Percentiles rank a stretch among this genome's conserved stretches.
These are phyloP conservation scores for Brassica nigra DNA, from an alignment of 345 rosid genomes.

Conservation along the genomic window DNA sequence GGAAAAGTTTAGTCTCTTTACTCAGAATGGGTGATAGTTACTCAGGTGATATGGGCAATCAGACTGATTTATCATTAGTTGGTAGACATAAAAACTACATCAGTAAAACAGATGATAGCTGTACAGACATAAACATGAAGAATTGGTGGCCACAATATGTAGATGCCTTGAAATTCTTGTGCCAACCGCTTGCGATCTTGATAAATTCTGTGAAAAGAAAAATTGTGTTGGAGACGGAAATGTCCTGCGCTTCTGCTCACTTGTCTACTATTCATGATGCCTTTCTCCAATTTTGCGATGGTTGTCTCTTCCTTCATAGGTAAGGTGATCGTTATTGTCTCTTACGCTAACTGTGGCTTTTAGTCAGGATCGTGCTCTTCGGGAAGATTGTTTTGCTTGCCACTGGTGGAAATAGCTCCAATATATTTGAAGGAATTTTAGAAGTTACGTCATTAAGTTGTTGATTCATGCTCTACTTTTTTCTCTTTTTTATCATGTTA, in stretches of 20 bases:
- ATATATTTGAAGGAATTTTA: neutral
- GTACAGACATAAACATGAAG: conserved; percentile 36
- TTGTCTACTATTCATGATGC: conserved; percentile 57
- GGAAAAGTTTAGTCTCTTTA: conserved; percentile 47
- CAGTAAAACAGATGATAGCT: conserved; percentile 24
- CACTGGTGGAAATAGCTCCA: neutral
- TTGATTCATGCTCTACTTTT: conserved; percentile 2
- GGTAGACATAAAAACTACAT: conserved; percentile 31
- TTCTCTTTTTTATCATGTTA: neutral
- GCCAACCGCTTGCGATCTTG: conserved; percentile 74
- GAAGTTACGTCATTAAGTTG: conserved; percentile 2
- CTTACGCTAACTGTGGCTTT: conserved; percentile 22
- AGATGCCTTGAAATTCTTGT: conserved; percentile 68
- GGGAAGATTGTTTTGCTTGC: conserved; percentile 6
- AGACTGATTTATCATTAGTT: conserved; percentile 36
- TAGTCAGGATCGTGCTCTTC: neutral
- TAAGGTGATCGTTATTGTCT: conserved; percentile 38
- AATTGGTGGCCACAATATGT: conserved; percentile 51
- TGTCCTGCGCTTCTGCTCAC: conserved; percentile 43
- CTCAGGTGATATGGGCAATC: conserved; percentile 44
- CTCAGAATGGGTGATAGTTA: conserved; percentile 50
- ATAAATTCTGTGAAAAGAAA: conserved; percentile 61
- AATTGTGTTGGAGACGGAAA: conserved; percentile 51
- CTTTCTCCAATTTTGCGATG: conserved; percentile 58
- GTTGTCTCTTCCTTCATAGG: conserved; percentile 54